Conservation (phyloP, 2,329 filamentous ascomycete species). For the Fusarium vanettenii region DNA sequence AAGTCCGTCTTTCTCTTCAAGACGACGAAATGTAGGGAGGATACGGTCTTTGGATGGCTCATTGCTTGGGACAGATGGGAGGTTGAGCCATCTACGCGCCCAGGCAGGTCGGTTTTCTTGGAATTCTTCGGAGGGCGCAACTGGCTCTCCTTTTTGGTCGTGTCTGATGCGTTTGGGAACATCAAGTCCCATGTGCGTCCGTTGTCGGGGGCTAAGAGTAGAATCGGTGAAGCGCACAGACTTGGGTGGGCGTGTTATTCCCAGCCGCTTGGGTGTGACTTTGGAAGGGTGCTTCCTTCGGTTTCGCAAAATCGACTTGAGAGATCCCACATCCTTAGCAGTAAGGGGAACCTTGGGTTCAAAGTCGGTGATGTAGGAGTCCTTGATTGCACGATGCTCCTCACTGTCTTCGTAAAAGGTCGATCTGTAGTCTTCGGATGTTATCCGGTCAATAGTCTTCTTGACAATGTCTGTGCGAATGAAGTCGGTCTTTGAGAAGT, state of each 20-base stretch:
- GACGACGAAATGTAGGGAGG: slow-evolving; percentile 4
- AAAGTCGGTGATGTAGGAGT: slow-evolving; percentile 36
- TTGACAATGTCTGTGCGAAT: slow-evolving; percentile 19
- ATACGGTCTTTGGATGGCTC: slow-evolving; percentile 5
- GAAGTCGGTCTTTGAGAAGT: slow-evolving; percentile 25
- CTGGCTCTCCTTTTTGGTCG: slow-evolving; percentile 6
- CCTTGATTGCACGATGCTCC: slow-evolving; percentile 32
- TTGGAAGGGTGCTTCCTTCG: slow-evolving; percentile 32
- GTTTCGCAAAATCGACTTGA: slow-evolving; percentile 46
- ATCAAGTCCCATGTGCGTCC: slow-evolving; percentile 43
- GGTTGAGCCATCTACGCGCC: slow-evolving; percentile 19
- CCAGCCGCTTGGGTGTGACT: slow-evolving; percentile 42
- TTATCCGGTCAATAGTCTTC: slow-evolving; percentile 23
- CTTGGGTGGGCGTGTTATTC: slow-evolving; percentile 40
- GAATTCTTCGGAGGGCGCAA: slow-evolving; percentile 5
- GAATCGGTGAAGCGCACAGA: slow-evolving; percentile 46
- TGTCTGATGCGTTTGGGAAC: slow-evolving; percentile 29
- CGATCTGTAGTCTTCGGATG: slow-evolving; percentile 27
- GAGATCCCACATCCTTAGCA: slow-evolving; percentile 26
- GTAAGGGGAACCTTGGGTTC: slow-evolving; percentile 32
- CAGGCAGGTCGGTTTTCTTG: slow-evolving; percentile 28
- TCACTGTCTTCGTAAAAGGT: slow-evolving; percentile 37
- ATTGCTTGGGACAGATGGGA: slow-evolving; percentile 1
- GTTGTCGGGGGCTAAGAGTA: slow-evolving; percentile 41
- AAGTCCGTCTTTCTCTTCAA: slow-evolving; percentile 15